Base-by-base conservation (phyloP, 495 filamentous ascomycete genomes). In the Apiosordaria backusii region DNA sequence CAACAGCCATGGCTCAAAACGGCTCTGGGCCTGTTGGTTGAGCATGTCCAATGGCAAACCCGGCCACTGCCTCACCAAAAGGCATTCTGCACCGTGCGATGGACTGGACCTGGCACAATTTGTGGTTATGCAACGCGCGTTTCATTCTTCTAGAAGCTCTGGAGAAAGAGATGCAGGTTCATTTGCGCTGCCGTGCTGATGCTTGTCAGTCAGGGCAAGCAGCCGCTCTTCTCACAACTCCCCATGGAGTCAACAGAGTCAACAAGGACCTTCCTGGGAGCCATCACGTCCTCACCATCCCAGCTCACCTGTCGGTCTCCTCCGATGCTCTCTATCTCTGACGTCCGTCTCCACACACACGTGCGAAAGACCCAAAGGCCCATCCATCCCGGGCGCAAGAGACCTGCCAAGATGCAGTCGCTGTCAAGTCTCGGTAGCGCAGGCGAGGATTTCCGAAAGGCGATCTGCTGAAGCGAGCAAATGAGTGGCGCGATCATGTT, bases 61-160 rank as follows among this genome's bases (percentile, higher is more conserved):
- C 65, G 62, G 63, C 26, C 61, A 35, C 64, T 50, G 26, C 45
- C 59, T 50, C 35, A 24, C 35, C 65, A 61, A 45, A 27, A 40
- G 40, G 64, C 66, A 65, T 65, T 50, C 52, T 65, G 54, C 62
- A 72, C 72, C 27, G 70, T 72, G 63, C 62, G 58, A 65, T 68
- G 50, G 27, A 27, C 62, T 65, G 65, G 60, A 61, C 66, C 35
- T 67, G 58, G 24, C 59, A 58, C n/a, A 45, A 21, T 64, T 59
- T 61, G 58, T 35, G 24, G 22, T 55, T 72, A 65, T 65, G 74
- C 63, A 62, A 69, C 3, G 24, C 67, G 69, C 70, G 67, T 71
- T 72, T 68, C 71, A 74, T 74, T 75, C 59, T 61, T 61, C 73
- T 74, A 75, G 71, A 72, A 74, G 68, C 10, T 61, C 53, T 58